These are phyloP conservation scores for Trichoderma hamatum DNA, from an alignment of 2,329 filamentous ascomycete genomes.

Conservation along the genomic window DNA sequence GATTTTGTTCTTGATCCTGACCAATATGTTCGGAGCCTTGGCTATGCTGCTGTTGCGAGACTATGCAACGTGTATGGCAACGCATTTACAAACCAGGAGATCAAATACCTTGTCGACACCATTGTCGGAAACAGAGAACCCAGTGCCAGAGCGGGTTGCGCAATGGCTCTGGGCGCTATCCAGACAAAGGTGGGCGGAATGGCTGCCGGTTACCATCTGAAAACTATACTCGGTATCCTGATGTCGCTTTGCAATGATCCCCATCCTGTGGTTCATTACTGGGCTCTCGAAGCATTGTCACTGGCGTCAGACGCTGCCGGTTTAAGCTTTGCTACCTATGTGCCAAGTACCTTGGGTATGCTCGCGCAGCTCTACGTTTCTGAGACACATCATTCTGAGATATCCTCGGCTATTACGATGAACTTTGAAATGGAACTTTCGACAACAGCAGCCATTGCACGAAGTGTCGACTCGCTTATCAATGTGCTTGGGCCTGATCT, in stretches of 20 bases:
- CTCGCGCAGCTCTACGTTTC: constrained; percentile 89
- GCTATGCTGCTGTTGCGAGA: constrained; percentile 81
- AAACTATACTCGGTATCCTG: constrained; percentile 96
- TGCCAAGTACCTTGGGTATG: constrained; percentile 89
- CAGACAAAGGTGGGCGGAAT: constrained; percentile 96
- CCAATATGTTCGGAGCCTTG: constrained; percentile 81
- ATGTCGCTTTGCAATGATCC: constrained; percentile 97
- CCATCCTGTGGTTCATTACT: constrained; percentile 93
- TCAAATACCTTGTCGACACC: constrained; percentile 89
- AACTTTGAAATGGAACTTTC: constrained; percentile 87
- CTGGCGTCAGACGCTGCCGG: constrained; percentile 90
- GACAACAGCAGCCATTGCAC: constrained; percentile 79
- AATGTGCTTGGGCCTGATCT: constrained; percentile 95
- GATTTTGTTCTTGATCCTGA: constrained; percentile 81
- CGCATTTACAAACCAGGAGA: constrained; percentile 82
- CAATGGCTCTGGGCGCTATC: constrained; percentile 89
- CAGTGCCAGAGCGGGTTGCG: constrained; percentile 89
- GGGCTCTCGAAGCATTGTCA: constrained; percentile 87
- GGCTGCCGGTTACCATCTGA: constrained; percentile 94
- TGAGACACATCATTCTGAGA: constrained; percentile 88
- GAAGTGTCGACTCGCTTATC: constrained; percentile 92
- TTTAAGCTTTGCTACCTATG: constrained; percentile 86
- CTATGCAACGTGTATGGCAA: constrained; percentile 86
- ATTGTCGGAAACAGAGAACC: constrained; percentile 94
- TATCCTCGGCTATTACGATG: constrained; percentile 77